These are phyloP conservation scores for Articulospora tetracladia DNA, from an alignment of 495 filamentous ascomycete species.

Conservation along the genomic window DNA sequence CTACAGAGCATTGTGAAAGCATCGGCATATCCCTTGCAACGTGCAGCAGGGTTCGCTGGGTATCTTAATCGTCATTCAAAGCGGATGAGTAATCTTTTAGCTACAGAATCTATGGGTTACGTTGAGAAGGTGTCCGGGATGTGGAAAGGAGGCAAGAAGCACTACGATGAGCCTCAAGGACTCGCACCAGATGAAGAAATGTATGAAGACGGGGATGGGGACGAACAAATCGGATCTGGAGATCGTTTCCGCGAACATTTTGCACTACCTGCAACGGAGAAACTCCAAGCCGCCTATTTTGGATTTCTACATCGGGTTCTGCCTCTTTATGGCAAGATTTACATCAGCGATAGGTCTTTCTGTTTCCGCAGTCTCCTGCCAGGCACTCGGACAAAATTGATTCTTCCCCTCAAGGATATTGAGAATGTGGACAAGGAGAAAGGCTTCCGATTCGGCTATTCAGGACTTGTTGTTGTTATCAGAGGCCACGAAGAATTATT, in stretches of 20 bases:
- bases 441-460: slow-evolving; percentile 89
- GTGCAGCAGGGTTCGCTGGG: slow-evolving; percentile 78
- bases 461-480: slow-evolving; percentile 86
- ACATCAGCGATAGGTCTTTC: slow-evolving; percentile 84
- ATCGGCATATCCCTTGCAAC: slow-evolving; percentile 77
- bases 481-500: slow-evolving; percentile 94
- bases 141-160: slow-evolving; percentile 88
- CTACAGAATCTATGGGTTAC: slow-evolving; percentile 95
- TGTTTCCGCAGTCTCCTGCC: slow-evolving; percentile 92
- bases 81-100: slow-evolving; percentile 79
- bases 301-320: slow-evolving; percentile 83
- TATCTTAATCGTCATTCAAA: slow-evolving; percentile 72
- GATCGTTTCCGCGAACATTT: slow-evolving; percentile 88
- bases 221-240: slow-evolving; percentile 55
- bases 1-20: slow-evolving; percentile 71
- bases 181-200: slow-evolving; percentile 55
- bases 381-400: slow-evolving; percentile 88
- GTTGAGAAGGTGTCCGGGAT: slow-evolving; percentile 96
- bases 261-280: slow-evolving; percentile 77
- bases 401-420: slow-evolving; percentile 86
- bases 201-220: slow-evolving; percentile 58
- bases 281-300: slow-evolving; percentile 87
- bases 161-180: slow-evolving; percentile 76
- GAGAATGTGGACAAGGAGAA: slow-evolving; percentile 95
- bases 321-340: slow-evolving; percentile 95